Conservation (phyloP, 345 rosid species). For the Eucalyptus grandis region DNA sequence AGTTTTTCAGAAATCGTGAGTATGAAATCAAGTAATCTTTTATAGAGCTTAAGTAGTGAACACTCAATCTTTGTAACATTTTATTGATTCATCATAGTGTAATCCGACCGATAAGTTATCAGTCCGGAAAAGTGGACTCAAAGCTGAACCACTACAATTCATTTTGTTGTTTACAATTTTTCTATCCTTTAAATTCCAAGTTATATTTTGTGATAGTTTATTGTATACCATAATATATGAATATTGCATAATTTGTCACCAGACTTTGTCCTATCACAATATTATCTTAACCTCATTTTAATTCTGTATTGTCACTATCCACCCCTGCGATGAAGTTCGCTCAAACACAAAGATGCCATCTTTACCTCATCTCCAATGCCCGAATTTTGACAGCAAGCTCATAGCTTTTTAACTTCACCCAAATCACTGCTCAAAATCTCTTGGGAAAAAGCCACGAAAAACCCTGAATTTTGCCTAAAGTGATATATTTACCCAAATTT, state of each 20-base stretch:
- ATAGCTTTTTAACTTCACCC: neutral
- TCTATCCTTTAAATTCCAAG: too few relatives aligned
- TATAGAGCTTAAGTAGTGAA: too few relatives aligned
- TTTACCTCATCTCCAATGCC: neutral
- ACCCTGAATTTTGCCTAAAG: too few relatives aligned
- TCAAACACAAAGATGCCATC: fast-evolving
- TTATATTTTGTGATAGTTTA: too few relatives aligned
- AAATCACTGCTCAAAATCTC: neutral
- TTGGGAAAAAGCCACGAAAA: too few relatives aligned
- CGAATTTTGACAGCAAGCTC: neutral
- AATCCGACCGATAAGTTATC: fast-evolving
- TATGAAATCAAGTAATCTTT: too few relatives aligned
- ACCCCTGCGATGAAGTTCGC: too few relatives aligned
- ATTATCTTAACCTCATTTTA: too few relatives aligned
- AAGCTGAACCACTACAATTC: fast-evolving
- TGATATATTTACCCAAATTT: too few relatives aligned
- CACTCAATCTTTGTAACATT: fast-evolving
- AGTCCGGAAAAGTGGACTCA: fast-evolving
- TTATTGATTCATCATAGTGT: fast-evolving
- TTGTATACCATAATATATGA: fast-evolving
- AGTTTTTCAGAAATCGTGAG: fast-evolving
- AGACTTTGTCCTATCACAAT: too few relatives aligned
- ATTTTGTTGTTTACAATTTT: too few relatives aligned
- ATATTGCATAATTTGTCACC: fast-evolving
- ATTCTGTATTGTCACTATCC: too few relatives aligned